Conservation (phyloP, 768 basidiomycete species). For the Coprinopsis cinerea region DNA sequence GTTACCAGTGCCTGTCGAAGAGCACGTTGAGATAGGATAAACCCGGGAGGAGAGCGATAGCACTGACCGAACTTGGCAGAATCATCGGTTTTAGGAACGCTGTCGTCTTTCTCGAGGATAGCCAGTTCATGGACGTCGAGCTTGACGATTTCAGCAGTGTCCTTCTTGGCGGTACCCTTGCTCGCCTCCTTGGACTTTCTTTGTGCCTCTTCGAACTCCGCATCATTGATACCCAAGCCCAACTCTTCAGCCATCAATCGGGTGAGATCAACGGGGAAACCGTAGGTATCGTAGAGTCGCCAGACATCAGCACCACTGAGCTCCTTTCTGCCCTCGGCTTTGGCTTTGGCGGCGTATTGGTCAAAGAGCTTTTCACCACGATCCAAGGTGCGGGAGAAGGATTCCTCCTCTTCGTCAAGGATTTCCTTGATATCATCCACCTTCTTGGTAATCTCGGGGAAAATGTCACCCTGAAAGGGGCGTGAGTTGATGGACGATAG, state of each 20-base stretch:
- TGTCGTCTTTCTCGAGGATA: slow-evolving; percentile 67
- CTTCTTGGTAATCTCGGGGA: slow-evolving; percentile 89
- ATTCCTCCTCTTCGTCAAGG: slow-evolving; percentile 95
- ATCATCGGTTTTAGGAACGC: slow-evolving; percentile 90
- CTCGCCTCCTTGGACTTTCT: slow-evolving; percentile 86
- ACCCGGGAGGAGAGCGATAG: neutral
- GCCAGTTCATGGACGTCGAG: slow-evolving; percentile 96
- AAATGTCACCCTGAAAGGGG: slow-evolving; percentile 61
- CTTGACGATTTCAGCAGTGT: slow-evolving; percentile 63
- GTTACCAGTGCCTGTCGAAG: slow-evolving; percentile 67
- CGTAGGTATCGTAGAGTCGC: slow-evolving; percentile 96
- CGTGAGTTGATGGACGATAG: neutral
- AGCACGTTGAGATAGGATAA: neutral
- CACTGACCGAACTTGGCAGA: slow-evolving; percentile 84
- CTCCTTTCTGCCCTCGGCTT: slow-evolving; percentile 52
- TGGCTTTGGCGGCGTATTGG: slow-evolving; percentile 69
- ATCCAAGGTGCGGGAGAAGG: slow-evolving; percentile 95
- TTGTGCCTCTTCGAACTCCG: slow-evolving; percentile 86
- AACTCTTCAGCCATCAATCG: slow-evolving; percentile 96
- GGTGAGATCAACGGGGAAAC: slow-evolving; percentile 96
- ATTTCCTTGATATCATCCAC: slow-evolving; percentile 87
- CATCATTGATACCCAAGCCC: slow-evolving; percentile 76
- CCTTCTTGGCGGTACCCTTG: slow-evolving; percentile 76
- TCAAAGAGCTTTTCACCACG: slow-evolving; percentile 96
- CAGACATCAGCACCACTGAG: slow-evolving; percentile 92